Evolutionary conservation across 768 basidiomycete genomes (phyloP), one percentile per base, ranked within the genome.

Genomic region (Trametes elegans): DNA sequence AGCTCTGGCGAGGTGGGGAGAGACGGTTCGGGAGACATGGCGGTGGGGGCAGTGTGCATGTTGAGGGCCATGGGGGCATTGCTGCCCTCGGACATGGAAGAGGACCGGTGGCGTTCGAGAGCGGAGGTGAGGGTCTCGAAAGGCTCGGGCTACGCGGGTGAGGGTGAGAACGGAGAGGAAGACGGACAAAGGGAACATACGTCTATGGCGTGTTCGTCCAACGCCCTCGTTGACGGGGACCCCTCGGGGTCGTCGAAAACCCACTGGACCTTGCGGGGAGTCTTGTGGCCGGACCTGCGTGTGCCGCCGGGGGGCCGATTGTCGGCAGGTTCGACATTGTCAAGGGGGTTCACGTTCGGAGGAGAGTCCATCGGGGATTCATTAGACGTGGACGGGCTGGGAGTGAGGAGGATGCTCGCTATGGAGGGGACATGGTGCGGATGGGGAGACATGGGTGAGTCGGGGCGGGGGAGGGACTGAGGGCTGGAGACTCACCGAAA

Each of bases 211-310:
- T 75, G 69, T 66, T 83, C 80, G 61, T 85, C 84, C 26, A 85
- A 69, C 23, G 71, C 75, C 48, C 77, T 76, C n/a, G 67, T 58
- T 21, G 51, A 54, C 14, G 45, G 40, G n/a, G 35, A 49, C 41
- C 7, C 31, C 16, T 45, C 62, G 13, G 50, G 49, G n/a, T 66
- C 63, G 23, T 59, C 58, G 45, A 70, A 69, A 11, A 74, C 68
- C 82, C 81, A 82, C 58, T 83, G 81, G 3, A 83, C 79, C 42
- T 76, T 79, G 21, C 77, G 75, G 1, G 78, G 78, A 2, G 78
- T 78, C 57, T 76, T 76, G n/a, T 65, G 64, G 5, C 76, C 78
- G 3, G 62, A 48, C 5, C 63, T 41, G 8, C 61, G 58, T 2
- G 52, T 61, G 31, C 56, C 64, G 13, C 59, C 62, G 4, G 66